Percentiles rank a stretch among this genome's conserved stretches.
Conservation (phyloP, 495 filamentous ascomycete species). For the Letharia columbiana region DNA sequence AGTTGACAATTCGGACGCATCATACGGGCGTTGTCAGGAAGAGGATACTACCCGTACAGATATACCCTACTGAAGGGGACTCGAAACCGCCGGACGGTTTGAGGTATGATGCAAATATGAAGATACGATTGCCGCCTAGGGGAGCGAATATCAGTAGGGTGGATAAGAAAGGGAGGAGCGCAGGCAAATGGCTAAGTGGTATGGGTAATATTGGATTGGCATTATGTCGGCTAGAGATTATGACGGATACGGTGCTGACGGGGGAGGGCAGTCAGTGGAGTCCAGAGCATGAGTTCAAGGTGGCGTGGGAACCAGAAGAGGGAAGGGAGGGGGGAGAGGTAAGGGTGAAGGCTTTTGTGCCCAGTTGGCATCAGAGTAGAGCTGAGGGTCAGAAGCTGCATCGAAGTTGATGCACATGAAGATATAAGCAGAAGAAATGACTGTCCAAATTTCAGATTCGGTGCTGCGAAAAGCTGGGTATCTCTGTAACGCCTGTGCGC, state of each 20-base stretch:
- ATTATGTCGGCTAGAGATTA: conserved; percentile 80
- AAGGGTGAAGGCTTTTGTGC: conserved; percentile 78
- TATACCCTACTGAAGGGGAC: conserved; percentile 44
- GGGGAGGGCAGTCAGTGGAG: conserved; percentile 50
- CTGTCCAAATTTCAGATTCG: not conserved
- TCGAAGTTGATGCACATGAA: not conserved
- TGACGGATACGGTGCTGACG: conserved; percentile 65
- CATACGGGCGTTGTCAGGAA: conserved; percentile 91
- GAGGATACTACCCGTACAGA: conserved; percentile 70
- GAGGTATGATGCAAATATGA: conserved; percentile 41
- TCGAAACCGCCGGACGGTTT: conserved; percentile 32
- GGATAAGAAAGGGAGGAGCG: conserved; percentile 52
- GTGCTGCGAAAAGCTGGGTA: conserved; percentile 15
- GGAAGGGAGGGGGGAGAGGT: conserved; percentile 45
- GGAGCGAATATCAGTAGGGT: conserved; percentile 41
- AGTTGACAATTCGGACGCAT: conserved; percentile 87
- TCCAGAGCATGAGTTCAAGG: conserved; percentile 46
- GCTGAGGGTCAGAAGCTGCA: conserved; percentile 28
- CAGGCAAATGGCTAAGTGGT: conserved; percentile 67
- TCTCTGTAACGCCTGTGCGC: conserved; percentile 12
- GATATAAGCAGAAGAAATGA: not conserved
- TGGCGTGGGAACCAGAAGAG: conserved; percentile 39
- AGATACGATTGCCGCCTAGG: conserved; percentile 26
- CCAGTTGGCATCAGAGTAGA: conserved; percentile 52
- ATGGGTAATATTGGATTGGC: conserved; percentile 81